phyloP scores from a whole-genome alignment of 148 eudicot species.

The Talinum fruticosum region DNA sequence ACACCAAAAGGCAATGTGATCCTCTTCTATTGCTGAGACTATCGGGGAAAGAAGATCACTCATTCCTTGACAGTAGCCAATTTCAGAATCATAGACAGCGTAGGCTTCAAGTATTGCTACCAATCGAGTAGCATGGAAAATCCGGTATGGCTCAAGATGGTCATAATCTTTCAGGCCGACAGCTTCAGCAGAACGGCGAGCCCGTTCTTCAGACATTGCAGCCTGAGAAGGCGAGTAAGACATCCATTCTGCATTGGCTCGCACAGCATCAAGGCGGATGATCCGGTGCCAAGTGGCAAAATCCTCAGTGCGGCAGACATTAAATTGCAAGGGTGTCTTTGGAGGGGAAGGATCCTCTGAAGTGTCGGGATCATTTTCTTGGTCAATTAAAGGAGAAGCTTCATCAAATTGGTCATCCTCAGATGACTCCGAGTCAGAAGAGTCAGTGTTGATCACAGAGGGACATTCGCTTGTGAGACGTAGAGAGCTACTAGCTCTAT shows the following conservation, averaged over 20 bases:
- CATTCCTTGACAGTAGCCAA: conserved; percentile 98
- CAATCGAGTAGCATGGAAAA: conserved; percentile 88
- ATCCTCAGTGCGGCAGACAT: conserved; percentile 49
- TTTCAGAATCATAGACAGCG: conserved; percentile 84
- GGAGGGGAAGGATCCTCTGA: conserved; percentile 47
- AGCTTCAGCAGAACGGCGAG: conserved; percentile 61
- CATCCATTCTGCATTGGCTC: conserved; percentile 89
- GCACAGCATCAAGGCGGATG: conserved; percentile 86
- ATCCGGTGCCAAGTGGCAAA: conserved; percentile 93
- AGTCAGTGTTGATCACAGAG: conserved; percentile 50
- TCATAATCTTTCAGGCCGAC: conserved; percentile 84
- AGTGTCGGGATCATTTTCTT: conserved; percentile 37
- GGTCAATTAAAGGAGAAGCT: conserved; percentile 40
- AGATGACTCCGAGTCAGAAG: conserved; percentile 75
- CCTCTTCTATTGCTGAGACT: conserved; percentile 69
- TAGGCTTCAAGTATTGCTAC: conserved; percentile 96
- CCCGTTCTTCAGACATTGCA: conserved; percentile 57
- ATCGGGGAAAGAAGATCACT: conserved; percentile 97
- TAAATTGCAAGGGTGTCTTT: conserved; percentile 34
- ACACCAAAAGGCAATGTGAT: conserved; percentile 96
- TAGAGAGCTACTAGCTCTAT: conserved; percentile 41
- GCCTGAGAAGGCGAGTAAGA: conserved; percentile 62
- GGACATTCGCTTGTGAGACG: conserved; percentile 38
- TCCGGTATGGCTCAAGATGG: conserved; percentile 66
- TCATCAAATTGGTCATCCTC: conserved; percentile 59